These are phyloP conservation scores for Clitopilus hobsonii DNA, from an alignment of 768 basidiomycete genomes.

Conservation along the genomic window DNA sequence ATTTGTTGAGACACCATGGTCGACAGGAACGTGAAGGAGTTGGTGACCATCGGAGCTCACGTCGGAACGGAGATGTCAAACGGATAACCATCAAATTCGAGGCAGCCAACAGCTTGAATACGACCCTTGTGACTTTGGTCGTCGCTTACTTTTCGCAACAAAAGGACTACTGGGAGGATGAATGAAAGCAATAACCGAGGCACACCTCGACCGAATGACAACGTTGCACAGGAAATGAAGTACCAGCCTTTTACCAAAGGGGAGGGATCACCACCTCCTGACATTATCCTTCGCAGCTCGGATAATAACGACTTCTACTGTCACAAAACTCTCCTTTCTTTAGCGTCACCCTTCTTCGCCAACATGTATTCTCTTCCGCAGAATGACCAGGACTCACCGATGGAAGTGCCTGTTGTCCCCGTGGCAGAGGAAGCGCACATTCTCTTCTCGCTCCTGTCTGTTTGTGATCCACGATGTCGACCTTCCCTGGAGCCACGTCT, in stretches of 20 bases:
- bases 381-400: background rate
- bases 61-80: too few relatives aligned
- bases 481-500: conserved; percentile 23
- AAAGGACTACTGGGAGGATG: too few relatives aligned
- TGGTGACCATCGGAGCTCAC: too few relatives aligned
- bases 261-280: background rate
- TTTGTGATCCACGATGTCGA: conserved; percentile 29
- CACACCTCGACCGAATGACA: too few relatives aligned
- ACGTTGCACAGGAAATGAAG: too few relatives aligned
- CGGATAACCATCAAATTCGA: too few relatives aligned
- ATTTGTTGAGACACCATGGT: too few relatives aligned
- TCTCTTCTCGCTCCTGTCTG: conserved; percentile 26
- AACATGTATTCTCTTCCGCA: conserved; percentile 23
- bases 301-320: conserved; percentile 27
- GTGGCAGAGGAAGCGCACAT: conserved; percentile 25
- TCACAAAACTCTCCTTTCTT: conserved; percentile 18
- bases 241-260: background rate
- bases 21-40: too few relatives aligned
- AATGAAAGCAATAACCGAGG: too few relatives aligned
- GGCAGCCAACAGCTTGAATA: too few relatives aligned
- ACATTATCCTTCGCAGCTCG: conserved; percentile 20
- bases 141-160: too few relatives aligned
- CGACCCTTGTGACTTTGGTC: too few relatives aligned
- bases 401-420: conserved; percentile 10
- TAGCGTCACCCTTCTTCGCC: conserved; percentile 25